Evolutionary conservation across 1,139 yeast species (phyloP).

Genomic region (Hanseniaspora sp.): DNA sequence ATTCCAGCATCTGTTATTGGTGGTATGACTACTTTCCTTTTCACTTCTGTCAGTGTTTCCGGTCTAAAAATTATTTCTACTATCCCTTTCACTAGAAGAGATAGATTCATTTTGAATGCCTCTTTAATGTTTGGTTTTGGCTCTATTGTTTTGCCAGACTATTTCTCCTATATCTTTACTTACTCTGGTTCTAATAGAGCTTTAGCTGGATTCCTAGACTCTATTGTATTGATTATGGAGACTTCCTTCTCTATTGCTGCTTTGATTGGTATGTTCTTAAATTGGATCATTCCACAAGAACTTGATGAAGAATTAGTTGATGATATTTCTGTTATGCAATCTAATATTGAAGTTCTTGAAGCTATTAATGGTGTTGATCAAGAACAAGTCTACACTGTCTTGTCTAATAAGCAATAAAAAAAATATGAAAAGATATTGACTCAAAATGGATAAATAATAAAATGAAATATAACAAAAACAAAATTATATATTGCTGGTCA

Average conservation of each 20-base stretch:
- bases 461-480: too few species aligned
- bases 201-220: slow-evolving; percentile 62
- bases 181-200: slow-evolving; percentile 57
- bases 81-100: slow-evolving; percentile 73
- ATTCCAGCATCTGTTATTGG: slow-evolving; percentile 80
- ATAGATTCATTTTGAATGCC: slow-evolving; percentile 70
- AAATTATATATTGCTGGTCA: not conserved
- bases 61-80: slow-evolving; percentile 72
- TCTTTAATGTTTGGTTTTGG: slow-evolving; percentile 71
- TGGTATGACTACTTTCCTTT: slow-evolving; percentile 84
- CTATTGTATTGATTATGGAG: slow-evolving; percentile 72
- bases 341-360: slow-evolving; percentile 22
- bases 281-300: slow-evolving; percentile 62
- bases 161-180: slow-evolving; percentile 70
- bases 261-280: slow-evolving; percentile 59
- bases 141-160: slow-evolving; percentile 57
- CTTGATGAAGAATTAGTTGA: slow-evolving; percentile 40
- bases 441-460: too few species aligned
- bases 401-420: slow-evolving; percentile 8
- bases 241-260: slow-evolving; percentile 83
- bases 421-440: not conserved
- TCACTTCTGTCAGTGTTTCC: slow-evolving; percentile 79
- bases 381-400: slow-evolving; percentile 15
- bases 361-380: slow-evolving; percentile 18
- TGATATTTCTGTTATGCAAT: slow-evolving; percentile 23